Base-by-base conservation (phyloP, 805 yeast species). In the Metschnikowia vanudenii region DNA sequence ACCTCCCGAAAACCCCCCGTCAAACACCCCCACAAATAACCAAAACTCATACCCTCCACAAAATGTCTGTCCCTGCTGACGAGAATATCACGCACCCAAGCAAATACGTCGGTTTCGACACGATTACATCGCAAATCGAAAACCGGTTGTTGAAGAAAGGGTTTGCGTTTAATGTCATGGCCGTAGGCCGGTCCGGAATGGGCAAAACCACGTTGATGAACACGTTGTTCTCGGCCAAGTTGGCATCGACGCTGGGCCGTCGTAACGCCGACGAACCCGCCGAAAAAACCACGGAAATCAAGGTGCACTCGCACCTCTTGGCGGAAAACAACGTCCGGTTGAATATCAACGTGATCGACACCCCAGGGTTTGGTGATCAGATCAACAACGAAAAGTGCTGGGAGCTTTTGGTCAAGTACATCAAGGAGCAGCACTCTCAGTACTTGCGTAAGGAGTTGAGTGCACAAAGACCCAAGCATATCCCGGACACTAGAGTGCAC, bases 291-390 rank as follows among this genome's bases (percentile, higher is more conserved):
- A 80, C 95, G 3, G 97, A 90, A 63, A 85, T 92, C 64, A 79
- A 81, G 53, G 84, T 84, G 22, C 75, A 82, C 24, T 67, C 79
- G n/a, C 91, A 85, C 51, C 75, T 78, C 14, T 75, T 94, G 54
- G 68, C 81, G 47, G 99, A 94, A 69, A 90, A 89, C 65, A 87
- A 86, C 54, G 98, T 94, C 47, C 82, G 84, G 52, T 80, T 94
- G 64, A 85, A 85, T 59, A 73, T 94, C 53, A 91, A 89, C 59
- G 82, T 94, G 46, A 88, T 94, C 62, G 99, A 94, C 65, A 94
- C 99, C 3, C 98, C 98, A 17, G 98, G 98, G 13, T 94, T 89
- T 74, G 98, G 97, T 33, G 99, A 94, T 74, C 96, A 88, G 70
- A 86, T 94, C 56, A 88, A 90, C 72, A 91, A 91, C 68, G 95